Evolutionary conservation across 2,329 filamentous ascomycete species (phyloP), one percentile per base, ranked within the genome.

Genomic region (Thielaviopsis musarum): DNA sequence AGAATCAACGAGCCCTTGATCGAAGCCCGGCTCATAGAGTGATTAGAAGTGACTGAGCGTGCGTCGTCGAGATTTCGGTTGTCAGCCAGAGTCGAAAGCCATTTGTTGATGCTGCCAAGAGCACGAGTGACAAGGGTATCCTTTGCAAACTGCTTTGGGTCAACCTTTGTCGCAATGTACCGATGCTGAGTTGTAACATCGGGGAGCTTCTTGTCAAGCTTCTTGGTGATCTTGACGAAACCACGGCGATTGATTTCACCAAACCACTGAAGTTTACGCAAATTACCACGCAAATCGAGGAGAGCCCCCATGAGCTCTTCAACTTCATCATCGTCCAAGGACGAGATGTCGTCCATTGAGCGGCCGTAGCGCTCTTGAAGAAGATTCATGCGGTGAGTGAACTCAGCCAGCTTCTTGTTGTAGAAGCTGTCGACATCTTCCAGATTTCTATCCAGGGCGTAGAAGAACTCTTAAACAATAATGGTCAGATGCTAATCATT

Each of bases 181-280:
- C 84, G 82, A 68, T 88, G 84, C 73, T 96, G 91, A 0, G 88
- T 85, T 56, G 84, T 80, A 3, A 83, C 81, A 53, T 81, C 79
- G 1, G 85, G 79, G 2, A 96, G 81, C 73, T 95, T 96, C 74
- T 98, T 98, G 73, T 98, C 93, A 53, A 96, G 76, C 73, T 98
- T 98, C 76, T 98, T 98, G 57, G 93, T 95, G 70, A 98, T 98
- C 74, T 98, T 98, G 70, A 94, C 82, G 67, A 98, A 98, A 1
- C 93, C 93, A 64, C 88, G 80, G 57, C 91, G 82, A 70, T 98
- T 98, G 67, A 97, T 91, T 72, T 97, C 91, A 56, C 91, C 91
- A 69, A 97, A 98, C 91, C 91, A 97, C 70, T 95, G 88, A 57
- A 98, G 76, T 67, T 97, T 97, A 62, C 93, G 81, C 65, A 97